Evolutionary conservation across 148 eudicot species (phyloP).

Genomic region (Arbutus unedo): DNA sequence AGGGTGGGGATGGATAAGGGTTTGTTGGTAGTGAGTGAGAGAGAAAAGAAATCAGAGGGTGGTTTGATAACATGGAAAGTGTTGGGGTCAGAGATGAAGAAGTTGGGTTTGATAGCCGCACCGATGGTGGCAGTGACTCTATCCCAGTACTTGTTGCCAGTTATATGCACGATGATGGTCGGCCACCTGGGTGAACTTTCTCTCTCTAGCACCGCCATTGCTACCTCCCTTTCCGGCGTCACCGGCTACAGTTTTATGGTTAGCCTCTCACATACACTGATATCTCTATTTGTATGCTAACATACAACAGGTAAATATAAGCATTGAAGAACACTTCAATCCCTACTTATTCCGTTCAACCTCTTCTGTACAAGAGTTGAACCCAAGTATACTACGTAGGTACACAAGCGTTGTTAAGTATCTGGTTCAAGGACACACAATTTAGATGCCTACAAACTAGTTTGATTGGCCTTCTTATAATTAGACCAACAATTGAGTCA

Average conservation of each 20-base stretch:
- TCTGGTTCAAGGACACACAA: too few species aligned
- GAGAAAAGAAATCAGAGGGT: background rate
- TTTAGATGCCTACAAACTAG: too few species aligned
- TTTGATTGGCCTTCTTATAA: too few species aligned
- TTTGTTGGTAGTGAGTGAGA: constrained; percentile 12
- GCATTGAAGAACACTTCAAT: too few species aligned
- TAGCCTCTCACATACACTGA: background rate
- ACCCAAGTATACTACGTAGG: too few species aligned
- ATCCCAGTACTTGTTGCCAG: constrained; percentile 38
- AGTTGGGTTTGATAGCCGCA: constrained; percentile 32
- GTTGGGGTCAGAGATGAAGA: constrained; percentile 34
- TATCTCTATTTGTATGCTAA: background rate
- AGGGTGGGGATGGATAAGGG: constrained; percentile 29
- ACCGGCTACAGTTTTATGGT: constrained; percentile 44
- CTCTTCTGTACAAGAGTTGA: too few species aligned
- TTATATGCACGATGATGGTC: constrained; percentile 47
- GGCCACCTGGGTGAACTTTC: constrained; percentile 57
- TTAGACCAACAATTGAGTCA: too few species aligned
- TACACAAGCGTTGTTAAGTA: too few species aligned
- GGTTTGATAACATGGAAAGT: constrained; percentile 14
- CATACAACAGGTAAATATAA: background rate
- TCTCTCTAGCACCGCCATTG: constrained; percentile 60
- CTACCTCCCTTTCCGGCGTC: constrained; percentile 49
- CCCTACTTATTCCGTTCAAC: too few species aligned
- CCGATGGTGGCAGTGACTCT: constrained; percentile 44